phyloP scores from a whole-genome alignment of 345 rosid genomes.

The Syzygium grande region DNA sequence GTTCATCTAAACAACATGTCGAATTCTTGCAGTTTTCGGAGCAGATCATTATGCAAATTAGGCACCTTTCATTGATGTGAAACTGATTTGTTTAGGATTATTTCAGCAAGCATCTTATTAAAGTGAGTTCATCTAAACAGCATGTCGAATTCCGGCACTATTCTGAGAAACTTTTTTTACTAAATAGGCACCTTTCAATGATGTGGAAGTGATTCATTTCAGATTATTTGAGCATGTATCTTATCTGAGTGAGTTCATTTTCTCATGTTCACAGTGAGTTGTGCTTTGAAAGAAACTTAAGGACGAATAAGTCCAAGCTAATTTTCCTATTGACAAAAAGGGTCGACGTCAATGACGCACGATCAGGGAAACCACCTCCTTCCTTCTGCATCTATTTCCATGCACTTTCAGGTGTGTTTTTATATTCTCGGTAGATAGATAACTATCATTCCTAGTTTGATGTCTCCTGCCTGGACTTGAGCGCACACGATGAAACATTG shows the following conservation, averaged over 20 bases:
- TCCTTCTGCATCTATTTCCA: background rate
- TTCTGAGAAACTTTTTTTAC: too few relatives aligned
- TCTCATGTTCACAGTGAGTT: background rate
- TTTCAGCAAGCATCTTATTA: too few relatives aligned
- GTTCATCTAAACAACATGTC: too few relatives aligned
- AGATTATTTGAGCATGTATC: background rate
- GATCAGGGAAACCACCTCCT: background rate
- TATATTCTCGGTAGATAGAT: background rate
- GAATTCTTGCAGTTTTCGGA: too few relatives aligned
- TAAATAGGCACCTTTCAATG: too few relatives aligned
- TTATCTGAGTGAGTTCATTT: background rate
- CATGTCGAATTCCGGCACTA: too few relatives aligned
- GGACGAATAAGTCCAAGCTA: background rate
- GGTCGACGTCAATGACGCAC: background rate
- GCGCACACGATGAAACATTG: background rate
- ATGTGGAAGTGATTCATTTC: background rate
- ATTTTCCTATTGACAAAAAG: background rate
- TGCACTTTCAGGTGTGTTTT: background rate
- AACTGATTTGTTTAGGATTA: too few relatives aligned
- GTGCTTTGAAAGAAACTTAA: background rate
- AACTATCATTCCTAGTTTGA: background rate
- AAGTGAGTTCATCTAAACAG: too few relatives aligned
- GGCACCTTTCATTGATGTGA: too few relatives aligned
- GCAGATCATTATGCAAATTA: too few relatives aligned
- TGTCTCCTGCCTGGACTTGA: background rate